Evolutionary conservation across 345 rosid genomes (phyloP).

Genomic region (Rhizophora apiculata): DNA sequence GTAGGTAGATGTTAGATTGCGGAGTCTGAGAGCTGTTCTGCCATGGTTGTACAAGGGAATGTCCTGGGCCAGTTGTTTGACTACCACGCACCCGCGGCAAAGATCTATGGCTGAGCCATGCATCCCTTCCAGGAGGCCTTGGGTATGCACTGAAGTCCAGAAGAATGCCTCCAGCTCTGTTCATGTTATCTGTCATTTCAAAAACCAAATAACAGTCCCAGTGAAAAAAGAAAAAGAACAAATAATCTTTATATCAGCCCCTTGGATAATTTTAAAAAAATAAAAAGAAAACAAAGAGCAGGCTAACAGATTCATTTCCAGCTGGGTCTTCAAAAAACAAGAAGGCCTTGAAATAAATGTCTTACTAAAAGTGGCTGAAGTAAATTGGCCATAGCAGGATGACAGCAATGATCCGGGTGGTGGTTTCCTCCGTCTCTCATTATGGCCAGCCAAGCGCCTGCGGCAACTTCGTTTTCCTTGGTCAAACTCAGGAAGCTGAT

Average conservation of each 20-base stretch:
- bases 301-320: too few species aligned
- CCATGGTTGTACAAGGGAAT: slow-evolving; percentile 39
- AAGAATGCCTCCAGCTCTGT: slow-evolving; percentile 48
- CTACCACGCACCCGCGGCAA: slow-evolving; percentile 27
- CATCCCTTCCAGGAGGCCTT: slow-evolving; percentile 37
- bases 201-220: slow-evolving; percentile 1
- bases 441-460: slow-evolving; percentile 91
- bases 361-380: slow-evolving; percentile 60
- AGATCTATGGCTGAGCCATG: slow-evolving; percentile 35
- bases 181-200: slow-evolving; percentile 41
- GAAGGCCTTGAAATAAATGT: slow-evolving; percentile 4
- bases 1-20: slow-evolving; percentile 44
- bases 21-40: slow-evolving; percentile 45
- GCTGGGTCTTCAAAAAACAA: not conserved
- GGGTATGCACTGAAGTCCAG: slow-evolving; percentile 53
- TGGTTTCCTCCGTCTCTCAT: slow-evolving; percentile 96
- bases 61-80: slow-evolving; percentile 27
- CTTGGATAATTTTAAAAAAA: too few species aligned
- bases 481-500: slow-evolving; percentile 91
- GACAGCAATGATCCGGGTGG: slow-evolving; percentile 62
- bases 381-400: slow-evolving; percentile 46
- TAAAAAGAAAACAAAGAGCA: too few species aligned
- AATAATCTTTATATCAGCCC: too few species aligned
- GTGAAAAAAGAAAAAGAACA: too few species aligned
- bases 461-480: slow-evolving; percentile 95